Evolutionary conservation across 202 grass and related monocot species (phyloP), one percentile per base, ranked within the genome.

Genomic region (Zoysia matrella): DNA sequence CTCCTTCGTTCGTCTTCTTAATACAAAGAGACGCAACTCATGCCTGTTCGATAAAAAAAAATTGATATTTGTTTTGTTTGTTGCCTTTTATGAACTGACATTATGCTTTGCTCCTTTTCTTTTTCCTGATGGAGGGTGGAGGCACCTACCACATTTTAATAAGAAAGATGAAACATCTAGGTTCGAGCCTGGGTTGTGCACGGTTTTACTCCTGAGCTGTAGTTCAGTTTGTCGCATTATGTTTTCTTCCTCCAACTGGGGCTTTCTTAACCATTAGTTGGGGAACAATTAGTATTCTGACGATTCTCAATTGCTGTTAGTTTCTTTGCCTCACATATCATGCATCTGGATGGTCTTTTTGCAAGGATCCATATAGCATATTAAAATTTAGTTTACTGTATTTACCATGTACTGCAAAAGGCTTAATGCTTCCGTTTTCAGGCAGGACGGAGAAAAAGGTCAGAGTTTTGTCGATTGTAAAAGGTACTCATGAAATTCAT

Each of bases 361-460:
- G 65, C 72, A 69, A 75, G 7, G 44, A 36, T 63, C 13, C 49
- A 18, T 18, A 40, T 54, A 60, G 15, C 53, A 83, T 74, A 75
- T 45, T 77, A 57, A 14, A 74, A 65, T 65, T 22, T 40, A 58
- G 1, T 52, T 55, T 11, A 73, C 11, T 1, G 11, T 73, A 52
- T 67, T 13, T 56, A 51, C 11, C 40, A 53, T 85, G 56, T 73
- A 51, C 48, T 55, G 79, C 9, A 40, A 73, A 77, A 80, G 67
- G 1, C 30, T 60, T 86, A 78, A 75, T 43, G 41, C n/a, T 73
- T 6, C 36, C 6, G 72, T 84, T 57, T 72, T 69, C 86, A 84
- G 77, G 65, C 60, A 89, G 77, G 74, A 84, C 85, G 84, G 82
- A 84, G 69, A 80, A 87, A 85, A 87, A 63, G 48, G 78, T 79